Base-by-base conservation (phyloP, 371 early-diverging fungal species). In the Lichtheimia corymbifera region DNA sequence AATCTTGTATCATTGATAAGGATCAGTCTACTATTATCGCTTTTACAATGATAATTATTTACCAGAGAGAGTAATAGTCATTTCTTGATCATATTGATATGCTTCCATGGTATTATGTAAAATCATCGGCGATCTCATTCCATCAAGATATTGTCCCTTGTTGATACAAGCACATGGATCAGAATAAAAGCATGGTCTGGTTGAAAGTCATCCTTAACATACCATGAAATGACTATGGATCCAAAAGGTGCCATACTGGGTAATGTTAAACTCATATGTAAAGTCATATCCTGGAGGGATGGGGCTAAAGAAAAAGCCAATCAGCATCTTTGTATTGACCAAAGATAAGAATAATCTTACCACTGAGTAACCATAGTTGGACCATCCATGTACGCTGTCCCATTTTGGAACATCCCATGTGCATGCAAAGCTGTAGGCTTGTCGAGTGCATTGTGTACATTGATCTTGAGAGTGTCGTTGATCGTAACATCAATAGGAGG, bases 171-270 rank as follows among this genome's bases (percentile, higher is more conserved):
- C 7, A 14, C 17, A 28, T 28, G 14, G 14, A 53, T 30, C 30
- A 12, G 14, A 15, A 15, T 14, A 3, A 12, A 45, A 9, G 22
- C n/a, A 47, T 11, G 18, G 24, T n/a, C 7, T 35, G 13, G 5
- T 45, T 25, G 9, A 9, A 22, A 44, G 5, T 45, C 17, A 3
- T 25, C 15, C 50, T 63, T 45, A 7, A 25, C 27, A 63, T 56
- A 63, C 64, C 58, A 47, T 52, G 60, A 45, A 59, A 66, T 92
- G 91, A 17, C 83, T 82, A 52, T 93, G 93, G 63, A 82, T 82
- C 90, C 91, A 92, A 76, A 76, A 91, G n/a, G 92, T 87, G 15
- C 93, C 92, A 11, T 67, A 47, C 63, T 91, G 89, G 9, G 74
- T 59, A 30, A 84, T 73, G 20, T 76, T 76, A 58, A 85, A 83